Percentiles rank a stretch among this genome's conserved stretches.
Evolutionary conservation across 2,329 filamentous ascomycete species (phyloP).

Genomic region (Paraphoma chrysanthemicola): DNA sequence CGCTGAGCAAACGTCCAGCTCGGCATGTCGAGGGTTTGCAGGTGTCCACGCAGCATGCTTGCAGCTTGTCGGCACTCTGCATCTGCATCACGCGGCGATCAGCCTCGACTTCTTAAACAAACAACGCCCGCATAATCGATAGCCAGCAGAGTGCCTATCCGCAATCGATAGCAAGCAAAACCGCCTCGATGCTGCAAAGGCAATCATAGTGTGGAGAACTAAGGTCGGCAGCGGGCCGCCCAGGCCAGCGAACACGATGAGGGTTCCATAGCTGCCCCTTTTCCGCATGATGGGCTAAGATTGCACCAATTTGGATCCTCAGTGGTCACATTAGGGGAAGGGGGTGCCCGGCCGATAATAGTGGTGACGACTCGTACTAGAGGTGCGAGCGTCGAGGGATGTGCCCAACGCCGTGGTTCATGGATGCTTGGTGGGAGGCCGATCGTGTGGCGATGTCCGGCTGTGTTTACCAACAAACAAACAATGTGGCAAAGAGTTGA

Average conservation of each 20-base stretch:
- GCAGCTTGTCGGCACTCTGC: not conserved
- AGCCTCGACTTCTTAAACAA: not conserved
- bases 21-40: too few relatives aligned
- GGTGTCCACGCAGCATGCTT: too few relatives aligned
- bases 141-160: not conserved
- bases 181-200: conserved; percentile 20
- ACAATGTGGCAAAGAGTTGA: conserved; percentile 1
- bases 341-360: conserved; percentile 13
- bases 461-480: conserved; percentile 6
- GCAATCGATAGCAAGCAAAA: conserved; percentile 23
- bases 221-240: conserved; percentile 28
- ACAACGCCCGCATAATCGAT: not conserved
- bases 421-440: not conserved
- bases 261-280: conserved; percentile 21
- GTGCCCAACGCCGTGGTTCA: conserved; percentile 12
- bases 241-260: conserved; percentile 17
- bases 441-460: not conserved
- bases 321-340: conserved; percentile 5
- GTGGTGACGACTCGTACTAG: conserved; percentile 2
- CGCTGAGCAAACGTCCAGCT: not conserved
- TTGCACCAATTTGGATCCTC: conserved; percentile 24
- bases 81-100: not conserved
- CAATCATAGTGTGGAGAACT: conserved; percentile 44
- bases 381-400: conserved; percentile 12
- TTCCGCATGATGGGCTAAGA: conserved; percentile 31